A percentile compares a stretch with the other conserved stretches of the same genome.
phyloP scores from a whole-genome alignment of 768 basidiomycete species.

The Tulasnella sp. region DNA sequence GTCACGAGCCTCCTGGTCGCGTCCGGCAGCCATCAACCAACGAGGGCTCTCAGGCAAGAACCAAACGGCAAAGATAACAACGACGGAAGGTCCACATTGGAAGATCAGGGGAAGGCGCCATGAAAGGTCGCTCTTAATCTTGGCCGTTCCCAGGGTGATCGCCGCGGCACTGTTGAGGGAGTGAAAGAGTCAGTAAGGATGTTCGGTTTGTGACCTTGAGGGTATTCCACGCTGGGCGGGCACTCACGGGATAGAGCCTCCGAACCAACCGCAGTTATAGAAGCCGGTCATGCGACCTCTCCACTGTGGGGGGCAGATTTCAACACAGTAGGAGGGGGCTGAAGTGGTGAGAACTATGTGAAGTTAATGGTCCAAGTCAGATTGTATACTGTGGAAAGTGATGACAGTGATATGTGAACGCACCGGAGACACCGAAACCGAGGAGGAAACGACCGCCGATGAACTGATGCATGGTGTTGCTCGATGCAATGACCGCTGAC shows the following conservation, averaged over 20 bases:
- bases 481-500: slow-evolving; percentile 36
- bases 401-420: not conserved
- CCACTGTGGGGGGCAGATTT: slow-evolving; percentile 52
- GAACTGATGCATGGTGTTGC: slow-evolving; percentile 37
- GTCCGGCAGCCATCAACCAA: slow-evolving; percentile 42
- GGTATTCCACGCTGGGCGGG: not conserved
- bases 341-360: slow-evolving; percentile 23
- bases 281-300: slow-evolving; percentile 40
- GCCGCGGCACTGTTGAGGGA: slow-evolving; percentile 6
- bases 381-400: not conserved
- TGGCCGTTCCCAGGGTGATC: slow-evolving; percentile 22
- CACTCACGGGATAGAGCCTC: slow-evolving; percentile 17
- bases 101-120: slow-evolving; percentile 45
- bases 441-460: slow-evolving; percentile 40
- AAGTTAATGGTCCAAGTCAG: not conserved
- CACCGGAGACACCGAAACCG: slow-evolving; percentile 38
- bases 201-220: slow-evolving; percentile 1
- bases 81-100: slow-evolving; percentile 38
- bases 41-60: slow-evolving; percentile 37
- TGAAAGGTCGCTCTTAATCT: slow-evolving; percentile 33
- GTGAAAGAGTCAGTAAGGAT: not conserved
- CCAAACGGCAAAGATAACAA: slow-evolving; percentile 26
- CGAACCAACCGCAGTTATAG: slow-evolving; percentile 28
- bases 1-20: slow-evolving; percentile 37
- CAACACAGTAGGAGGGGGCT: slow-evolving; percentile 38